phyloP scores from a whole-genome alignment of 164 flowering plant genomes.

The Brasenia schreberi region DNA sequence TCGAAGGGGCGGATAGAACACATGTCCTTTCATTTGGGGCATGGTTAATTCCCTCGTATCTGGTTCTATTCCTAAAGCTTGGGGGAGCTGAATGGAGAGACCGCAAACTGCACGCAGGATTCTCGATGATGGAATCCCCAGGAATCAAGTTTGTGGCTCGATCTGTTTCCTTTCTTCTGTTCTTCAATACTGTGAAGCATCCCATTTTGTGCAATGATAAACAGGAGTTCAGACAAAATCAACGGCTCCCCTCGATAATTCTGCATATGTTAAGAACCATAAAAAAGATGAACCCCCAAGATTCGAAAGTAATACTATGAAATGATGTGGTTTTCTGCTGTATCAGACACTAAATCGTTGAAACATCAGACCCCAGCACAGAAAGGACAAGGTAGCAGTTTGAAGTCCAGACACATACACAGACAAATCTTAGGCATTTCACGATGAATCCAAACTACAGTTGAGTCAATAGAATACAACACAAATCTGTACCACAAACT shows the following conservation, averaged over 20 bases:
- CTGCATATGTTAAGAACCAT: background rate
- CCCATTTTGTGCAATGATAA: conserved; percentile 37
- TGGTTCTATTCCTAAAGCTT: conserved; percentile 67
- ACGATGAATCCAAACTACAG: no score
- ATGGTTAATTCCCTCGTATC: conserved; percentile 18
- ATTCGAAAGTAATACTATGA: background rate
- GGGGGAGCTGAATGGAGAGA: conserved; percentile 94
- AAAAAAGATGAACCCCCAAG: background rate
- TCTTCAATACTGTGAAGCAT: conserved; percentile 67
- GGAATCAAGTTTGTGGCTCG: conserved; percentile 20
- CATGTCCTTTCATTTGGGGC: conserved; percentile 31
- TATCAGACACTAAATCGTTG: background rate
- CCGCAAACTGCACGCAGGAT: conserved; percentile 38
- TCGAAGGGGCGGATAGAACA: conserved; percentile 85
- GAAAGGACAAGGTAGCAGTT: no score
- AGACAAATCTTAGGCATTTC: no score
- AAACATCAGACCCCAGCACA: no score
- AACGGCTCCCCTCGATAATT: background rate
- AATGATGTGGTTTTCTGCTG: background rate
- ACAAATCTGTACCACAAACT: no score
- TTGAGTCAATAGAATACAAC: no score
- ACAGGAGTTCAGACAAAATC: background rate
- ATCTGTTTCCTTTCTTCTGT: conserved; percentile 66
- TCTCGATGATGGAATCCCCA: conserved; percentile 30
- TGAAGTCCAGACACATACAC: no score